Evolutionary conservation across 106 monocot genomes (phyloP).

Genomic region (Allium fistulosum): DNA sequence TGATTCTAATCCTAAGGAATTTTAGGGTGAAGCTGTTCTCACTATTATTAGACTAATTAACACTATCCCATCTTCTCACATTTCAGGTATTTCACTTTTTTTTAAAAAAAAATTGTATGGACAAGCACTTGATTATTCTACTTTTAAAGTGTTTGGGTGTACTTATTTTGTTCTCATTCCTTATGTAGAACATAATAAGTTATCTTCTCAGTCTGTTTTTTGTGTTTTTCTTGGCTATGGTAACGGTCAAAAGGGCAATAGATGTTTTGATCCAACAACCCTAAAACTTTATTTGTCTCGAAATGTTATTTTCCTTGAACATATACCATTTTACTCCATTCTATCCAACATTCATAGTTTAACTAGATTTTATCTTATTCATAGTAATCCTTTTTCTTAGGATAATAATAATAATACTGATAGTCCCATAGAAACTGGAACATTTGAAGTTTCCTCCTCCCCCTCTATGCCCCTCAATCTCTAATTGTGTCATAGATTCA

Average conservation of each 20-base stretch:
- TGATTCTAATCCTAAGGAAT: not conserved
- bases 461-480: too few relatives aligned
- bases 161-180: not conserved
- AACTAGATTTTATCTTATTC: not conserved
- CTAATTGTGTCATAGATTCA: too few relatives aligned
- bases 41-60: not conserved
- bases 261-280: not conserved
- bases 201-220: not conserved
- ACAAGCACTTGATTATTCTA: not conserved
- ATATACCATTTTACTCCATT: not conserved
- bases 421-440: too few relatives aligned
- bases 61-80: not conserved
- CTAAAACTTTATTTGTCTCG: not conserved
- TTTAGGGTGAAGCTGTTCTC: not conserved
- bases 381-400: not conserved
- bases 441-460: too few relatives aligned
- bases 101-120: not conserved
- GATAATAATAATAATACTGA: not conserved
- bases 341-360: not conserved
- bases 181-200: not conserved
- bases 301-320: not conserved
- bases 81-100: not conserved
- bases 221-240: not conserved
- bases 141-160: not conserved
- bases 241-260: not conserved